Evolutionary conservation across 2,329 filamentous ascomycete species (phyloP).

Genomic region (Aspergillus neotritici): DNA sequence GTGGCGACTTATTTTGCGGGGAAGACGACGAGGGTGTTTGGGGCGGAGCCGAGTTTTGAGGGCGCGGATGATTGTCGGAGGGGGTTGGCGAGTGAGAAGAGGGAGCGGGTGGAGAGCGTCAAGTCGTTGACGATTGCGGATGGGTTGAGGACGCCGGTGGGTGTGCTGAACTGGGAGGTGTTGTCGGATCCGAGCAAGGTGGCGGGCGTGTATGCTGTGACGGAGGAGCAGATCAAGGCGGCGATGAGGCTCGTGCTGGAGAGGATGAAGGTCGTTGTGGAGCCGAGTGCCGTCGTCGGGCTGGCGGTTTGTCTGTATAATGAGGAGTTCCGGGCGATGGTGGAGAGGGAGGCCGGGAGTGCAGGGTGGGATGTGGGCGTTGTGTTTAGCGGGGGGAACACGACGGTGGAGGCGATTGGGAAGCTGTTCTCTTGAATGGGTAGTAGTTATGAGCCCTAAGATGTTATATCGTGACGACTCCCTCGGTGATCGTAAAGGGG

Average conservation of each 20-base stretch:
- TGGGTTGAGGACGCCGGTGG: constrained; percentile 78
- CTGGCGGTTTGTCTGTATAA: constrained; percentile 78
- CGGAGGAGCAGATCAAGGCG: constrained; percentile 72
- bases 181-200: constrained; percentile 70
- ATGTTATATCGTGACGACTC: no score
- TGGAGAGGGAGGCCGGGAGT: constrained; percentile 54
- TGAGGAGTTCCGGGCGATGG: constrained; percentile 69
- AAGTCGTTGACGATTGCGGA: constrained; percentile 79
- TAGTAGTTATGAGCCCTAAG: no score
- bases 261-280: constrained; percentile 82
- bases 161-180: constrained; percentile 67
- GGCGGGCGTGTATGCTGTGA: constrained; percentile 64
- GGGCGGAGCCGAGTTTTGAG: constrained; percentile 75
- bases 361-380: constrained; percentile 67
- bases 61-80: constrained; percentile 78
- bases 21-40: constrained; percentile 72
- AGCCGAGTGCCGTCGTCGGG: constrained; percentile 80
- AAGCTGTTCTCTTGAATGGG: constrained; percentile 45
- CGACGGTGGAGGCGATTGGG: constrained; percentile 55
- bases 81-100: constrained; percentile 53
- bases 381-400: constrained; percentile 60
- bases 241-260: constrained; percentile 76
- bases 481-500: constrained; percentile 14
- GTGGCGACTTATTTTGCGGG: constrained; percentile 67
- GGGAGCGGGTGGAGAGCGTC: constrained; percentile 61